Evolutionary conservation across 345 rosid species (phyloP), one percentile per base, ranked within the genome.

Genomic region (Ricinus communis): DNA sequence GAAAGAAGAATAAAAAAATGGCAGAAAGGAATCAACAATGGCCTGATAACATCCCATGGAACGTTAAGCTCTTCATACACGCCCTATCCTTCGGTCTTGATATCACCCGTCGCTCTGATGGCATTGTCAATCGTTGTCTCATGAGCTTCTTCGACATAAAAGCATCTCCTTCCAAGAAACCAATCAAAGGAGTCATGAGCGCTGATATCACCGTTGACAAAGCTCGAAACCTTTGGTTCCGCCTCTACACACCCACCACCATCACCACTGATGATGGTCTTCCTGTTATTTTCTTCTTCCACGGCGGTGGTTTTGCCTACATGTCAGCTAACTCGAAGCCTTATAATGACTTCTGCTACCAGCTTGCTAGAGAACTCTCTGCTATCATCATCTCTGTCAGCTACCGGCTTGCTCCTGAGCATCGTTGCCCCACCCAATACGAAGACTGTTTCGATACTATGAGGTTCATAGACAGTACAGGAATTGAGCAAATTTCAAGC

Each of bases 251-350:
- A 53, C 86, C 86, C 36, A 25, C 67, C 11, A 54, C 62, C 62
- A n/a, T 36, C n/a, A 33, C 40, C 8, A 46, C 41, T 7, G 61
- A 41, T 6, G 13, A 0, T 5, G 8, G 22, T 1, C 27, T 76
- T 49, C 86, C 86, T 0, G 78, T 83, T 15, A 69, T 83, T 24
- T 41, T 83, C 24, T 83, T 64, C 50, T 83, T 77, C 73, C 83
- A 82, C 2, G 86, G 86, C 0, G 82, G 86, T 9, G 81, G 85
- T 36, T 82, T 82, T 69, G 43, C 66, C 2, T 79, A 56, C 45
- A 19, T 76, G 41, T 56, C 80, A 0, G 74, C 81, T 13, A 55
- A 40, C 36, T 76, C 79, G 1, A 74, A 41, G 1, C 25, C 62
- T 14, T 79, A 66, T 50, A 81, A 79, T 16, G 59, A 73, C 3